Percentiles rank a stretch among this genome's conserved stretches.
Evolutionary conservation across 768 basidiomycete species (phyloP).

Genomic region (Hericium coralloides): DNA sequence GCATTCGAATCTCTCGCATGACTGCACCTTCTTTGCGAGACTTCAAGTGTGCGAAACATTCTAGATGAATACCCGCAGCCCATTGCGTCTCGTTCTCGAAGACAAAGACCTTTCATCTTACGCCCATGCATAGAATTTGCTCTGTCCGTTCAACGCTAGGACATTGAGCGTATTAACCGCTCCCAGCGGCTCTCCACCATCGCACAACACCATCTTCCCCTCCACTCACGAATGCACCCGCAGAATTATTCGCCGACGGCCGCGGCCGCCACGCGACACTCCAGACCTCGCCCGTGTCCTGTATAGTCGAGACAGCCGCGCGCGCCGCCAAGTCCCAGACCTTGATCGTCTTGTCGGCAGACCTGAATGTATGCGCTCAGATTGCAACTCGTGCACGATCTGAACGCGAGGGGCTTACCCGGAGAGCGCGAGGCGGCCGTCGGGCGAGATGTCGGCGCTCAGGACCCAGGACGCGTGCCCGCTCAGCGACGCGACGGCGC

Average conservation of each 20-base stretch:
- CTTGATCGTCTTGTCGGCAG: conserved; percentile 79
- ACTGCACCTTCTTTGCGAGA: too few relatives aligned
- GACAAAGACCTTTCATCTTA: too few relatives aligned
- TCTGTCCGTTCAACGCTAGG: too few relatives aligned
- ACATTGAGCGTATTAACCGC: too few relatives aligned
- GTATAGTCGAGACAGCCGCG: conserved; percentile 64
- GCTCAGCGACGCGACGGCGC: conserved; percentile 75
- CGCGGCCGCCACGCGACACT: conserved; percentile 68
- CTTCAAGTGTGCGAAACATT: too few relatives aligned
- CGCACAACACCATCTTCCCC: conserved; percentile 66
- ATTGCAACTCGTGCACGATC: neutral
- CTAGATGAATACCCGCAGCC: too few relatives aligned
- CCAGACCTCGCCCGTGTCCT: conserved; percentile 81
- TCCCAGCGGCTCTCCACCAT: conserved; percentile 74
- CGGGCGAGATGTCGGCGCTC: conserved; percentile 72
- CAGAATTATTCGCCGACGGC: conserved; percentile 41
- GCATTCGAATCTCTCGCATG: too few relatives aligned
- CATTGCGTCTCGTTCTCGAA: too few relatives aligned
- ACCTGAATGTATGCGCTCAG: conserved; percentile 32
- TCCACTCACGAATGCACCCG: conserved; percentile 64
- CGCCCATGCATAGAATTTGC: too few relatives aligned
- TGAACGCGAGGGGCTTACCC: conserved; percentile 43
- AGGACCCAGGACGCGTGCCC: conserved; percentile 93
- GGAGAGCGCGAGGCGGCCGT: conserved; percentile 69
- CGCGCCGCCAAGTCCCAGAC: conserved; percentile 80